Conservation (phyloP, 352 stramenopile species). For the Detonula confervacea region DNA sequence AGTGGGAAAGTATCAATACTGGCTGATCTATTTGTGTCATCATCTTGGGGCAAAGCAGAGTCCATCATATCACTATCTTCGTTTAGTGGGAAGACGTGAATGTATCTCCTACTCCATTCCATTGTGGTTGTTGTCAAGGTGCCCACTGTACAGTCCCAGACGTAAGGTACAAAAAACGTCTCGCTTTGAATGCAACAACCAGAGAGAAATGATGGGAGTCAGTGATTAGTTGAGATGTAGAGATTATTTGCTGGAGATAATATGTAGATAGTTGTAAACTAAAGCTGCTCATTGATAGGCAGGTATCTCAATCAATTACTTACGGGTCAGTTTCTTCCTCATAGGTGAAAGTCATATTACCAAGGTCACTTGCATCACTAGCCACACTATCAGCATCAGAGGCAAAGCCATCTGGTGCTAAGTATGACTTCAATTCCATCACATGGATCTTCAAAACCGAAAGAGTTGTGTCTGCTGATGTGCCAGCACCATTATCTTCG, state of each 20-base stretch:
- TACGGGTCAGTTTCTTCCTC: conserved; percentile 83
- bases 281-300: too few species aligned
- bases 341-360: conserved; percentile 81
- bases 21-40: neutral
- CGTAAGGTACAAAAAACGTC: conserved; percentile 83
- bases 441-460: conserved; percentile 56
- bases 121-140: conserved; percentile 66
- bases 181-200: conserved; percentile 28
- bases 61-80: conserved; percentile 36
- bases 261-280: too few species aligned
- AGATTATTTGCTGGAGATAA: too few species aligned
- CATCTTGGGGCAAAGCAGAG: neutral
- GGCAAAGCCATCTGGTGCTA: neutral
- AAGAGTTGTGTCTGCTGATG: conserved; percentile 65
- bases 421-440: conserved; percentile 48
- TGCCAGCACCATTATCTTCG: conserved; percentile 50
- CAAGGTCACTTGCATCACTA: conserved; percentile 52
- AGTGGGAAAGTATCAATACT: neutral
- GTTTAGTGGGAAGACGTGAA: conserved; percentile 74
- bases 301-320: too few species aligned
- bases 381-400: conserved; percentile 36
- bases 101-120: conserved; percentile 75
- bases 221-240: too few species aligned
- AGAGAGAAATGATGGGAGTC: neutral
- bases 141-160: conserved; percentile 80